Evolutionary conservation across 768 basidiomycete genomes (phyloP), one percentile per base, ranked within the genome.

Genomic region (Dendrothele bispora): DNA sequence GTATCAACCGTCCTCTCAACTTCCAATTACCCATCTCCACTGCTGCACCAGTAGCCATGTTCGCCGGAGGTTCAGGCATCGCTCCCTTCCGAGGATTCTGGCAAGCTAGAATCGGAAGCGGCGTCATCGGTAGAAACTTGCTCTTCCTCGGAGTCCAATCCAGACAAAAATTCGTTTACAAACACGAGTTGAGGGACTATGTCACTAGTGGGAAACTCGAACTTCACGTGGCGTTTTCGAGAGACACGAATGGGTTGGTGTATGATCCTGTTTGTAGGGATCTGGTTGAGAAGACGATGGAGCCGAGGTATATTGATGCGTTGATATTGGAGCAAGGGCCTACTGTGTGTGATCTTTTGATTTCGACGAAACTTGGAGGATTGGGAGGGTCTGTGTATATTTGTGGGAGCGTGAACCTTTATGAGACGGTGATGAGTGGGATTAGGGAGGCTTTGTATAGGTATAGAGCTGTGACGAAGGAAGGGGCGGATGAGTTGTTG

Each of bases 71-170:
- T 14, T 25, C 21, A 12, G 41, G 41, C 27, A 43, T 43, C 25
- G 41, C 41, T 14, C 41, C 41, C 14, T 43, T 43, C 25, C 41
- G 41, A 8, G 18, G 11, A 22, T 43, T 43, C 41, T 43, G 41
- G 41, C 20, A 43, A 43, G 41, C 41, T 25, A 8, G 41, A 10
- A 22, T 43, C 20, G 41, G 41, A 8, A 43, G 41, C 41, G 41
- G 41, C 22, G 41, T 43, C 14, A 43, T 43, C 14, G 41, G 41
- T 14, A n/a, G 41, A 25, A 43, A 43, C 41, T 14, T 43, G 18
- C 25, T 43, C 11, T 43, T 43, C 41, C 26, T 43, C 15, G 41
- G 41, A 27, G 41, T 43, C 11, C 41, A 43, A 43, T 43, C 41
- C 20, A 8, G 41, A 14, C n/a, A 43, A 20, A 43, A 43, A 20